A percentile compares a stretch with the other conserved stretches of the same genome.
These are phyloP conservation scores for Kalanchoe fedtschenkoi DNA, from an alignment of 164 flowering plant species.

Conservation along the genomic window DNA sequence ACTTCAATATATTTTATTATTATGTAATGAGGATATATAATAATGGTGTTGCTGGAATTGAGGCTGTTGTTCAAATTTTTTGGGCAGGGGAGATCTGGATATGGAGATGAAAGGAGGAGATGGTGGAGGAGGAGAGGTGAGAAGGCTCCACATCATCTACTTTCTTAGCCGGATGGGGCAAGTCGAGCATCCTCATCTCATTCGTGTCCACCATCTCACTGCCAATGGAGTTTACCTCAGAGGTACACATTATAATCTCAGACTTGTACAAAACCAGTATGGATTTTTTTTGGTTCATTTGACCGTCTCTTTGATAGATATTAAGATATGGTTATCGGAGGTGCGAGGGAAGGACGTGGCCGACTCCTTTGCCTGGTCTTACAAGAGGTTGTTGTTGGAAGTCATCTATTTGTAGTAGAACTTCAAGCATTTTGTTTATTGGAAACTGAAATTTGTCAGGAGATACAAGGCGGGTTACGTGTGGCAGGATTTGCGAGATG, in stretches of 20 bases:
- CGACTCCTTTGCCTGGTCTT: slow-evolving; percentile 74
- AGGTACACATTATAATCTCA: slow-evolving; percentile 20
- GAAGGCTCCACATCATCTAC: slow-evolving; percentile 51
- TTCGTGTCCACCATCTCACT: slow-evolving; percentile 45
- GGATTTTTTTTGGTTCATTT: background rate
- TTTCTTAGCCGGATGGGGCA: slow-evolving; percentile 54
- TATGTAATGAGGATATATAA: background rate
- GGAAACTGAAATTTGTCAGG: slow-evolving; percentile 23
- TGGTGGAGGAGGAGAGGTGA: slow-evolving; percentile 29
- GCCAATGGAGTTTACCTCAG: slow-evolving; percentile 44
- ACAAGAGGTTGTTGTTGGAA: slow-evolving; percentile 44
- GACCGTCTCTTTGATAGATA: slow-evolving; percentile 25
- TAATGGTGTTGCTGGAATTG: background rate
- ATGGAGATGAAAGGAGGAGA: slow-evolving; percentile 10
- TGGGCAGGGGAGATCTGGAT: background rate
- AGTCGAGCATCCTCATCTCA: slow-evolving; percentile 72
- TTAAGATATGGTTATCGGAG: slow-evolving; percentile 74
- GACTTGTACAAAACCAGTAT: background rate
- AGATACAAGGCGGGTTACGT: slow-evolving; percentile 56
- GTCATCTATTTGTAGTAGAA: background rate
- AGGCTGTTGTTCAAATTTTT: background rate
- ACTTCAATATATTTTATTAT: too few relatives aligned
- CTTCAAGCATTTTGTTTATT: background rate
- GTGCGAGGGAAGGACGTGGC: slow-evolving; percentile 73
- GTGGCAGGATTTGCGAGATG: slow-evolving; percentile 67